These are phyloP conservation scores for Apophysomyces trapeziformis DNA, from an alignment of 371 early-diverging fungal genomes.

Conservation along the genomic window DNA sequence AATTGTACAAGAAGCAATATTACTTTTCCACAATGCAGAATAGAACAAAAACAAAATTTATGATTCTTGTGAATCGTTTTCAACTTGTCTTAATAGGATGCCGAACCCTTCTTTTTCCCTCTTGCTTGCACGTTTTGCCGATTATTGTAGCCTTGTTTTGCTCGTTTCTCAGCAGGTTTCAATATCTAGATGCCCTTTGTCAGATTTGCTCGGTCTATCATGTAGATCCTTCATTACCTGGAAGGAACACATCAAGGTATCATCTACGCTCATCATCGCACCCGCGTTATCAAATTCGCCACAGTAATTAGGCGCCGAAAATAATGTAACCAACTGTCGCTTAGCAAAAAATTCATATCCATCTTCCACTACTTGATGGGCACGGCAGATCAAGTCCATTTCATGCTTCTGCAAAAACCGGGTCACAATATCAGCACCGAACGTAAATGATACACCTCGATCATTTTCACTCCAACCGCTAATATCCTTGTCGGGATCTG, in stretches of 20 bases:
- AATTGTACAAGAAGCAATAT: no score
- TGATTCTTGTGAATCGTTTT: no score
- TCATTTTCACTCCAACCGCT: conserved; percentile 98
- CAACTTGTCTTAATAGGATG: not conserved
- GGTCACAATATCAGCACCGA: conserved; percentile 88
- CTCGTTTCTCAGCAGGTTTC: conserved; percentile 41
- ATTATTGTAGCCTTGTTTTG: conserved; percentile 21
- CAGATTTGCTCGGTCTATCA: not conserved
- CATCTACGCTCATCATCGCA: conserved; percentile 95
- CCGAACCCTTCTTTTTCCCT: conserved; percentile 1
- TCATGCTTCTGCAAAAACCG: conserved; percentile 90
- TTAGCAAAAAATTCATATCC: conserved; percentile 99
- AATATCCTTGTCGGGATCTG: conserved; percentile 78
- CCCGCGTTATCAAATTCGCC: conserved; percentile 98
- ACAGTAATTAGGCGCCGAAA: conserved; percentile 99
- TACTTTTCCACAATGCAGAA: no score
- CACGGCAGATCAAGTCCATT: conserved; percentile 94
- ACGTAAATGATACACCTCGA: conserved; percentile 95
- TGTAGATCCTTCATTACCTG: conserved; percentile 64
- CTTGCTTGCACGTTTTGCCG: not conserved
- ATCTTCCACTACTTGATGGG: conserved; percentile 99
- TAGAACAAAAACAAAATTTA: no score
- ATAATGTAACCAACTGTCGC: conserved; percentile 93
- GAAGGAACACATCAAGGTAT: conserved; percentile 92
- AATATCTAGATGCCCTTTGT: conserved; percentile 27